phyloP scores from a whole-genome alignment of 495 filamentous ascomycete genomes.

The Penicillium salamii region DNA sequence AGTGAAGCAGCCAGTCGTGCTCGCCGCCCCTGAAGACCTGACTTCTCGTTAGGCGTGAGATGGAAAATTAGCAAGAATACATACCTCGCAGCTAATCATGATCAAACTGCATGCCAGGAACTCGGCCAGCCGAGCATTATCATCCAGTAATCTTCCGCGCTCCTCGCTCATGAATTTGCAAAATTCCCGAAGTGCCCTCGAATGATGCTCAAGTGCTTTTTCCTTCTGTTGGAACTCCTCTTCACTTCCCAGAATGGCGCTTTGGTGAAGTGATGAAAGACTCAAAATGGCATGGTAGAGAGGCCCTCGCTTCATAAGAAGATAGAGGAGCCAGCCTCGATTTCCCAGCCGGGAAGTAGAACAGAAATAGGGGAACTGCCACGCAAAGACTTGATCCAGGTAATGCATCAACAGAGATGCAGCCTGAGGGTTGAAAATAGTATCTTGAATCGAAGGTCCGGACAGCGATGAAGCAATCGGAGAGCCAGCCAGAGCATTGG shows the following conservation, averaged over 20 bases:
- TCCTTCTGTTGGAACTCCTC: conserved; percentile 6
- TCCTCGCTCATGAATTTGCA: conserved; percentile 7
- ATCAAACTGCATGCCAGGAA: conserved; percentile 8
- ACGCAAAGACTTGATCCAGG: conserved; percentile 13
- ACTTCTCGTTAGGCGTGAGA: neutral
- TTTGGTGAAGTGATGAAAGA: conserved; percentile 6
- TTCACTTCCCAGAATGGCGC: conserved; percentile 2
- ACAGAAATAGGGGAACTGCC: conserved; percentile 4
- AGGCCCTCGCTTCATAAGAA: conserved; percentile 3
- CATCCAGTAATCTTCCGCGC: neutral
- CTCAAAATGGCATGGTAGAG: conserved; percentile 5
- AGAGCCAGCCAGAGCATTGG: neutral
- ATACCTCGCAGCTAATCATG: conserved; percentile 5
- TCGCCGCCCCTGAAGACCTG: conserved; percentile 6
- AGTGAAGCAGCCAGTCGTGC: conserved; percentile 6
- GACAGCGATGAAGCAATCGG: too few species aligned
- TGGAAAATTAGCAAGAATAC: neutral
- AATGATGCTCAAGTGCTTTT: conserved; percentile 5
- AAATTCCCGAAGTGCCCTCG: neutral
- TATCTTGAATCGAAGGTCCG: neutral
- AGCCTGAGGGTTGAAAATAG: conserved; percentile 4
- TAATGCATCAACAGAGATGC: conserved; percentile 17
- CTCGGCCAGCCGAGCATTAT: conserved; percentile 4
- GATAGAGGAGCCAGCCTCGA: conserved; percentile 5
- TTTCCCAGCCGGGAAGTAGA: conserved; percentile 2